Evolutionary conservation across 2,329 filamentous ascomycete genomes (phyloP), one percentile per base, ranked within the genome.

Genomic region (Zarea fungicola): DNA sequence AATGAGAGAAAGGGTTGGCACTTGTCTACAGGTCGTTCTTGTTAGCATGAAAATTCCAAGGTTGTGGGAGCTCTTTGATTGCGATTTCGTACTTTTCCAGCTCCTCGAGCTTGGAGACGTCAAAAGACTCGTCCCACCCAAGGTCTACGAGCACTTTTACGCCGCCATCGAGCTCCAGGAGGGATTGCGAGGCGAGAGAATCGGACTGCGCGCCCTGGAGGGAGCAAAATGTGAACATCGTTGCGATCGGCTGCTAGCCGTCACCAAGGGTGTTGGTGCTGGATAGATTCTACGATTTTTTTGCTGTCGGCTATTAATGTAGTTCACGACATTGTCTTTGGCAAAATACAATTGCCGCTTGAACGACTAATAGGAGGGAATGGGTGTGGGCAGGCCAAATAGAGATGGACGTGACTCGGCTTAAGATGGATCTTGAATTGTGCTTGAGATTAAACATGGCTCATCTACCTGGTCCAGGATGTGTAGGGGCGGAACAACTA

Each of bases 191-290:
- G 36, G 92, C 91, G 51, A 84, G 77, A 40, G 89, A 93, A 56
- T 87, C 81, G 44, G 89, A 91, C 62, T 95, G 89, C 53, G 93
- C 92, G 64, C 93, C 93, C 58, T 96, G 84, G 50, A 99, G 76
- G 40, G 93, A 84, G 62, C 87, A 95, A 70, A 97, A 96, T 56
- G 87, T 95, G 75, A 99, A 97, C 93, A 99, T 99, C 60, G 56
- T 70, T 19, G 44, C 36, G 36, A 32, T 26, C n/a, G 26, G 25
- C 43, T 28, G 26, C 21, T 22, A 3, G 35, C 19, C 35, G 26
- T 47, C 28, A 14, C 35, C 19, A 41, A n/a, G n/a, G n/a, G 44
- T 14, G 23, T n/a, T 13, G 18, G 35, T 29, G 18, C n/a, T 8
- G 29, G 29, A 10, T 19, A 23, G 5, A n/a, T 25, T 40, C 41